Evolutionary conservation across 805 yeast genomes (phyloP), one percentile per base, ranked within the genome.

Genomic region (Saccharomycopsis fodiens): DNA sequence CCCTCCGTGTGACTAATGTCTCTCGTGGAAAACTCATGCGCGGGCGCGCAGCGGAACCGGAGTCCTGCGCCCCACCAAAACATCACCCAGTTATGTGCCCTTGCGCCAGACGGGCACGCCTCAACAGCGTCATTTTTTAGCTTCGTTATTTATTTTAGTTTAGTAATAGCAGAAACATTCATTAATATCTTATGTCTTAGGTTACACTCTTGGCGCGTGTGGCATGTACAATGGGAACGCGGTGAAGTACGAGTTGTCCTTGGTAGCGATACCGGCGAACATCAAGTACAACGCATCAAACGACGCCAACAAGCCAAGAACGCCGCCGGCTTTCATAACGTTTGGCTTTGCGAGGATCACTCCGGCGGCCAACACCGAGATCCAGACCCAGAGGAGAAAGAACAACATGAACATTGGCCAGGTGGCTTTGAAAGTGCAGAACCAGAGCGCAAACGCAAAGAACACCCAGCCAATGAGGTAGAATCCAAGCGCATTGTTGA

Each of bases 351-450:
- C 70, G 2, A 72, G 55, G 46, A 79, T 69, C 44, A 72, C 69
- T 25, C 78, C 79, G 43, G 69, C 65, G 0, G 77, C 67, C 41
- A 82, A 63, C 29, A 81, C 59, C 41, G 79, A 48, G 61, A 78
- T 79, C 3, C 85, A 76, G 4, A 78, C 43, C 37, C 66, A 68
- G 44, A 82, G 66, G 45, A 69, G 57, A 60, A 76, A 66, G 56
- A 79, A 78, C 53, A 81, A 66, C 2, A 66, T 47, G 56, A 78
- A 78, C 66, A 81, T 77, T 41, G 82, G 77, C 19, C 79, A 70
- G 2, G 87, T 81, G 2, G 87, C 76, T 54, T 79, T 74, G 57
- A 76, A 56, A 2, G 86, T 81, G 55, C 77, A 70, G 36, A 76
- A 42, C 20, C 70, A 54, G 45, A 82, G 55, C 39, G 76, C 68